Base-by-base conservation (phyloP, 495 filamentous ascomycete species). In the Hypoxylon trugodes region DNA sequence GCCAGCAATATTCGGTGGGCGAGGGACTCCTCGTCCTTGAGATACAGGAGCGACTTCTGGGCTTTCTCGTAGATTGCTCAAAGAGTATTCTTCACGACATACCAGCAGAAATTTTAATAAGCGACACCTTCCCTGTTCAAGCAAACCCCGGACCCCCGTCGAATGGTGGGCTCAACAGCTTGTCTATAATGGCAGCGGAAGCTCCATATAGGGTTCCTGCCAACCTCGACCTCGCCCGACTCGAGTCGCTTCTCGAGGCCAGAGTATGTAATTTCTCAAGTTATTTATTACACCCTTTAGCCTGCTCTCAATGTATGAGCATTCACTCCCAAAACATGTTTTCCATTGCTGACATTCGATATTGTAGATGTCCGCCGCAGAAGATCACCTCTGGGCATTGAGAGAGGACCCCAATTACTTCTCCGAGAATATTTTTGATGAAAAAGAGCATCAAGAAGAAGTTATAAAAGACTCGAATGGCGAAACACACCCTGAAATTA, bases 391-490 rank as follows among this genome's bases (percentile, higher is more conserved):
- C 2, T 84, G 81, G 82, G 60, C 75, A 0, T 65, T 86, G 33
- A 74, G 86, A 9, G 84, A 87, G 52, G 84, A 88, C 65, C 83
- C 84, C 0, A 70, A 55, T 2, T 87, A 86, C 62, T 87, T 86
- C 50, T 65, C 68, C 5, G 70, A 76, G 7, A 38, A 60, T 10
- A 10, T 85, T 0, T 45, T 56, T 4, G 78, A 83, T 1, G 49
- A 37, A 6, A 73, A 68, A 25, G 84, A 84, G 18, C 83, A 87
- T 62, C 63, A 75, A 0, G 57, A 65, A 10, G 79, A 83, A 40
- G 42, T 74, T 9, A 4, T 41, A 13, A 48, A 21, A 13, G 24
- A 48, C 13, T 8, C 13, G 1, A 9, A 2, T 21, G 45, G 26
- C 4, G 2, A 48, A 12, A 13, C 10, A n/a, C 15, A 48, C 28